These are phyloP conservation scores for Austroboletus niveus DNA, from an alignment of 1,284 basidiomycete species.

Conservation along the genomic window DNA sequence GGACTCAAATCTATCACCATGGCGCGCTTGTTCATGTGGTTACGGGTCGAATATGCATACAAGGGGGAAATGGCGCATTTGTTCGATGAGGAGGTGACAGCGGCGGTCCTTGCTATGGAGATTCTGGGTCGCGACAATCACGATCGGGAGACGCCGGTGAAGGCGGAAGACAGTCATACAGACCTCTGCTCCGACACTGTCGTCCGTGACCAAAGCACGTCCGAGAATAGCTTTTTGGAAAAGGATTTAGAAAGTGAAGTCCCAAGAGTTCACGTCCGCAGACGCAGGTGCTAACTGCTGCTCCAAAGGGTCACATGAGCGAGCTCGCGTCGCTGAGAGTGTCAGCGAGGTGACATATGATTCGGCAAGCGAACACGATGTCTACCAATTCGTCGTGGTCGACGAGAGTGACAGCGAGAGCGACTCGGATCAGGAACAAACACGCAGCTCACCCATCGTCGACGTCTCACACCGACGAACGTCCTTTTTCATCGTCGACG, in stretches of 20 bases:
- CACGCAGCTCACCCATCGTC: no score
- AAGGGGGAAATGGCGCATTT: conserved; percentile 19
- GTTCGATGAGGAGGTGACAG: conserved; percentile 22
- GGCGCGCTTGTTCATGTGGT: conserved; percentile 23
- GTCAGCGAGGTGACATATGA: background rate
- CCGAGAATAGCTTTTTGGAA: conserved; percentile 10
- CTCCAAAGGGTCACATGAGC: background rate
- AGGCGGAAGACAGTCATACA: conserved; percentile 1
- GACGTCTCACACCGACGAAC: background rate
- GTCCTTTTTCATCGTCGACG: background rate
- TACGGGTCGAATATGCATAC: conserved; percentile 24
- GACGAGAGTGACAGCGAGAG: background rate
- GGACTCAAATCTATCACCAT: conserved; percentile 29
- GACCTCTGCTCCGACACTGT: conserved; percentile 15
- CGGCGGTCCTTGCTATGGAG: background rate
- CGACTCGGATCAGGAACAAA: background rate
- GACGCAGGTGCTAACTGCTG: background rate
- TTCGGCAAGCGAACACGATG: background rate
- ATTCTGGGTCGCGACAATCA: no score
- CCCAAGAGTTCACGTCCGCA: no score
- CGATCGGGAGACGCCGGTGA: no score
- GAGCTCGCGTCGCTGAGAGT: background rate
- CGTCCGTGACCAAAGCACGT: conserved; percentile 9
- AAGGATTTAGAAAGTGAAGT: conserved; percentile 1
- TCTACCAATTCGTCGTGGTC: conserved; percentile 7